phyloP scores from a whole-genome alignment of 345 rosid genomes.

The Dovyalis caffra region DNA sequence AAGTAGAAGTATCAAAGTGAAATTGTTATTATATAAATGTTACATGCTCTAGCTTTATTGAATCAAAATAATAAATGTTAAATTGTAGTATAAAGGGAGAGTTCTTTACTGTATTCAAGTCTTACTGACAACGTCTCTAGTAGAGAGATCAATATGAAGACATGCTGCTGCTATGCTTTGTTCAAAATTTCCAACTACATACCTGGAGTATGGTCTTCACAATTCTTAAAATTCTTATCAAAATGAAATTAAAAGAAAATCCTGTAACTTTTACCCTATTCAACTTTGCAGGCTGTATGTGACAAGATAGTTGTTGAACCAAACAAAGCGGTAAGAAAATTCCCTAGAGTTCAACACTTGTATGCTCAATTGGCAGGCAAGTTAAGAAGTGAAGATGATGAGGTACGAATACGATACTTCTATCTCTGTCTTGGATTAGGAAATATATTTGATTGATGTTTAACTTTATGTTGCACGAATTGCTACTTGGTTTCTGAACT shows the following conservation, averaged over 20 bases:
- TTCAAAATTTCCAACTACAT: no score
- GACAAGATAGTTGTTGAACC: constrained; percentile 59
- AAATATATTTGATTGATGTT: background rate
- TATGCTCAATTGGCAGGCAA: constrained; percentile 67
- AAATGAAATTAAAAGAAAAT: background rate
- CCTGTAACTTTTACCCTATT: background rate
- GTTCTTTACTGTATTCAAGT: no score
- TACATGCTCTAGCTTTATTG: no score
- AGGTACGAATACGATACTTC: constrained; percentile 40
- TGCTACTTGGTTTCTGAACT: background rate
- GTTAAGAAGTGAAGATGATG: constrained; percentile 78
- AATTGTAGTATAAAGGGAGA: no score
- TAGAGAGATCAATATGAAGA: no score
- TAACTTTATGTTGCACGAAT: background rate
- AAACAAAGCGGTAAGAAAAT: constrained; percentile 63
- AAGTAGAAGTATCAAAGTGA: no score
- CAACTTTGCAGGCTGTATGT: constrained; percentile 63
- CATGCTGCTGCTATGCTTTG: no score
- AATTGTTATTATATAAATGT: no score
- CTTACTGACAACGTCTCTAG: no score
- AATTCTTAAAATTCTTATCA: no score
- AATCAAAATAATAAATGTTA: no score
- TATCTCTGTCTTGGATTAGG: background rate
- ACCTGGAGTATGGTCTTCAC: no score
- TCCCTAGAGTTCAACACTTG: constrained; percentile 79